phyloP scores from a whole-genome alignment of 371 early-diverging fungal species.

The Blyttiomyces sp. region DNA sequence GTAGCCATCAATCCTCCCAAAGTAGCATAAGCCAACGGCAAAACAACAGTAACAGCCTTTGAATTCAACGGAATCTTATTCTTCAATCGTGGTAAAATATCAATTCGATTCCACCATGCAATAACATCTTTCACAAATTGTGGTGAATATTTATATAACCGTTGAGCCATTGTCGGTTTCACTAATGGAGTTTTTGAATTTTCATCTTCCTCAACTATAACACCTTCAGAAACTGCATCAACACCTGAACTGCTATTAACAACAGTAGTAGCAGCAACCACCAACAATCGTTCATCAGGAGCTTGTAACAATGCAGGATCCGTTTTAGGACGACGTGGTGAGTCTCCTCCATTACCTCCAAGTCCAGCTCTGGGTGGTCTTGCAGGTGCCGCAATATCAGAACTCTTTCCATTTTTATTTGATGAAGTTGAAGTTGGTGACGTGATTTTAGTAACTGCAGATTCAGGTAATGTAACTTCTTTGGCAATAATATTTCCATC shows the following conservation, averaged over 20 bases:
- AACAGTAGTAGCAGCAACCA: neutral
- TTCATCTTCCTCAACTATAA: neutral
- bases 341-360: too few relatives aligned
- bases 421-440: too few relatives aligned
- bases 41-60: constrained; percentile 14
- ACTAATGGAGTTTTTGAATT: neutral
- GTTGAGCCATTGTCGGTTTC: neutral
- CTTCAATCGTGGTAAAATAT: constrained; percentile 29
- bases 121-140: neutral
- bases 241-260: neutral
- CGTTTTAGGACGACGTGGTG: too few relatives aligned
- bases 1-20: constrained; percentile 76
- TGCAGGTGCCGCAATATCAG: too few relatives aligned
- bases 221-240: neutral
- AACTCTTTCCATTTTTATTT: too few relatives aligned
- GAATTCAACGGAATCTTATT: constrained; percentile 29
- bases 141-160: constrained; percentile 1
- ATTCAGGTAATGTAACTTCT: too few relatives aligned
- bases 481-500: too few relatives aligned
- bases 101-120: constrained; percentile 17
- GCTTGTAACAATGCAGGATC: too few relatives aligned
- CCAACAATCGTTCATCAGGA: too few relatives aligned
- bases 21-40: constrained; percentile 67
- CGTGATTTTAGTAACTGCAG: too few relatives aligned
- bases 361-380: too few relatives aligned